Base-by-base conservation (phyloP, 148 eudicot genomes). In the Rhododendron molle region DNA sequence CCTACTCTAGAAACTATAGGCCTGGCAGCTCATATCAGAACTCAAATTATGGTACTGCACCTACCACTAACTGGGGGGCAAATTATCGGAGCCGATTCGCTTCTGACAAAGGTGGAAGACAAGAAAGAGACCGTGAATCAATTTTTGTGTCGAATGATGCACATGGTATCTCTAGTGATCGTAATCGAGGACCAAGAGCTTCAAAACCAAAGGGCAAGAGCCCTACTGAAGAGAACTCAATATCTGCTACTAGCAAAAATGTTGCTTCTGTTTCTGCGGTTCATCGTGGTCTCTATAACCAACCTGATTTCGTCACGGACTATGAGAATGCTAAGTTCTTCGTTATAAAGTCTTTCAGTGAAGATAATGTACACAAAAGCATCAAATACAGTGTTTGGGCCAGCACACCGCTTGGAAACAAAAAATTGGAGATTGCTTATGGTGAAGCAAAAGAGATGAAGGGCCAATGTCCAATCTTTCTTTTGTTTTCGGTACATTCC, bases 111-210 rank as follows among this genome's bases (percentile, higher is more conserved):
- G 92, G 94, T 84, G 94, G 93, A 85, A 90, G 88, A 85, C 93
- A 83, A 78, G 92, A 93, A 15, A 93, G 93, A 85, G 98, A 93
- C 78, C 93, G 88, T 80, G 94, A 92, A 62, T 85, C 90, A 28
- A 72, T 88, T 76, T 85, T 56, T 73, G 50, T 76, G 38, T 38
- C 89, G 44, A 76, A 80, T 58, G 91, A 87, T 80, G 52, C 91
- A 82, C 91, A 89, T 88, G 93, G 90, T 78, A 83, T 89, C 40
- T 81, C 94, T 54, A 90, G 92, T 90, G 98, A 95, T 78, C 95
- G 98, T 49, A 97, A 95, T 85, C 90, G 99, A 88, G 99, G 99
- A 56, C 99, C 99, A 49, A 95, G 99, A 88, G 95, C 96, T 81
- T 89, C 89, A 76, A 97, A 93, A 88, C 91, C 92, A 58, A 97